phyloP scores from a whole-genome alignment of 257 asterid genomes.

The Petunia axillaris region DNA sequence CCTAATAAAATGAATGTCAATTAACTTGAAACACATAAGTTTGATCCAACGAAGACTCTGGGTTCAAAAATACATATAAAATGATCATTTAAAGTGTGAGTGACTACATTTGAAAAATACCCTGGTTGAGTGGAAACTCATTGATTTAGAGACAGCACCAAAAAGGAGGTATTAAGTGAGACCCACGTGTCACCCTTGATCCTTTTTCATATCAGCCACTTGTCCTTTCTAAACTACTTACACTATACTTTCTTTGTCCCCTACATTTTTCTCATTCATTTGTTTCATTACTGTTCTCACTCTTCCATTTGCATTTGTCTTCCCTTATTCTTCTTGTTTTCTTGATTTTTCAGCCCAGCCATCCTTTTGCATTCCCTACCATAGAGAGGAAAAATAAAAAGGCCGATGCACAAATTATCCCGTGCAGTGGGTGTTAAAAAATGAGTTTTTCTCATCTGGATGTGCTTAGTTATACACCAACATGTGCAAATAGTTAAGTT shows the following conservation, averaged over 20 bases:
- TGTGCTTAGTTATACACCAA: slow-evolving; percentile 39
- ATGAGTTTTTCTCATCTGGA: slow-evolving; percentile 42
- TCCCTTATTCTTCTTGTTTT: slow-evolving; percentile 29
- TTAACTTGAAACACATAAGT: background rate
- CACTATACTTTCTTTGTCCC: slow-evolving; percentile 28
- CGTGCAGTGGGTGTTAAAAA: slow-evolving; percentile 3
- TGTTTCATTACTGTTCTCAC: background rate
- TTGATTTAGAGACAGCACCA: slow-evolving; percentile 46
- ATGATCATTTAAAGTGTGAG: background rate
- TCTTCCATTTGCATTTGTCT: slow-evolving; percentile 23
- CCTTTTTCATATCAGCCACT: slow-evolving; percentile 56
- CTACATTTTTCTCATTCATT: slow-evolving; percentile 39
- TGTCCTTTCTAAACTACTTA: slow-evolving; percentile 42
- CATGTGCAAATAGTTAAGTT: slow-evolving; percentile 33
- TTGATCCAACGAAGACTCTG: background rate
- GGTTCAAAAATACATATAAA: background rate
- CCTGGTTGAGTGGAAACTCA: slow-evolving; percentile 18
- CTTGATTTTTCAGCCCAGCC: slow-evolving; percentile 35
- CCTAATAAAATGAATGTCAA: background rate
- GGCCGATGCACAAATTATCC: too few species aligned
- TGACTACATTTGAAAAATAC: background rate
- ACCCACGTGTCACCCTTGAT: slow-evolving; percentile 65
- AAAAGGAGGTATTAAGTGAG: slow-evolving; percentile 50
- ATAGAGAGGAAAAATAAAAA: background rate
- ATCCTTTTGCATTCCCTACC: background rate